These are phyloP conservation scores for Myriosclerotinia curreyana DNA, from an alignment of 2,329 filamentous ascomycete genomes.

Conservation along the genomic window DNA sequence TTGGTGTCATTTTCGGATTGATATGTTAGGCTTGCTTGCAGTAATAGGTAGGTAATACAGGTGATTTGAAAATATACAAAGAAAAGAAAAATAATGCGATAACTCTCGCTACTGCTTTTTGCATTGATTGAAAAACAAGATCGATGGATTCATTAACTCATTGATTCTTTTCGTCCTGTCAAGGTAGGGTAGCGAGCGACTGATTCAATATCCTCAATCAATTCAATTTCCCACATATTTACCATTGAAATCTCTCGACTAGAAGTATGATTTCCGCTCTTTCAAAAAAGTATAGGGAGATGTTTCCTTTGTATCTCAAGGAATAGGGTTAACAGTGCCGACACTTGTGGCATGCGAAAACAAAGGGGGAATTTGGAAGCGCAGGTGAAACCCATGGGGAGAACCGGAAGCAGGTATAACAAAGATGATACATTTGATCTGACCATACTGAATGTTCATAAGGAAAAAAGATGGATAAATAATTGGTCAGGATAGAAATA, in stretches of 20 bases:
- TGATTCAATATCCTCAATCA: neutral
- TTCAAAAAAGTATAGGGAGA: neutral
- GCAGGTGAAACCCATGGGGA: neutral
- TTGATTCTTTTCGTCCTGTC: neutral
- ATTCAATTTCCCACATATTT: neutral
- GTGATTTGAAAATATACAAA: neutral
- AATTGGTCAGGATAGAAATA: neutral
- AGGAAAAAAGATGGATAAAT: neutral
- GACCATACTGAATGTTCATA: neutral
- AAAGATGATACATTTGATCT: neutral
- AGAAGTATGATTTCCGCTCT: neutral
- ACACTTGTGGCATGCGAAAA: constrained; percentile 1
- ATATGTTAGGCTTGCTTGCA: neutral
- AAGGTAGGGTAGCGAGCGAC: neutral
- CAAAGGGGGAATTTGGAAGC: constrained; percentile 2
- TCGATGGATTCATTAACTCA: no score
- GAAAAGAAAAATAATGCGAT: no score
- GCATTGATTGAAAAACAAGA: no score
- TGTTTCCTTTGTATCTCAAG: neutral
- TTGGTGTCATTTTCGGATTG: neutral
- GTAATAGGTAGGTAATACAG: no score
- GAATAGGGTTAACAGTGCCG: neutral
- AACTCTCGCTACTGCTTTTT: no score
- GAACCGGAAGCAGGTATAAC: neutral
- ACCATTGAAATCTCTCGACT: neutral